These are phyloP conservation scores for Sporobolus alterniflorus DNA, from an alignment of 202 grass and related monocot species.

Conservation along the genomic window DNA sequence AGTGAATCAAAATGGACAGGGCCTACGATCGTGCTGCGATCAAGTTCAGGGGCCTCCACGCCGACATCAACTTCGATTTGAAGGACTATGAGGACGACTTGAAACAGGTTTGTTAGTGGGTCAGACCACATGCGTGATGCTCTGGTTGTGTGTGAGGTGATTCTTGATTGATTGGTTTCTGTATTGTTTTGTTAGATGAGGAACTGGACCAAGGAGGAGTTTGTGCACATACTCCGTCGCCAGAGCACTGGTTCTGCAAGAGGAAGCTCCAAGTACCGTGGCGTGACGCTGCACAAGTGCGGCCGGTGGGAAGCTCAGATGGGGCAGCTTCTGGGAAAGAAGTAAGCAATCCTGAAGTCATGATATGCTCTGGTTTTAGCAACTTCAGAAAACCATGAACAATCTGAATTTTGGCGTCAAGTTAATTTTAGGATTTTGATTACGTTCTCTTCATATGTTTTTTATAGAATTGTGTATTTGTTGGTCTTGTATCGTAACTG, in stretches of 20 bases:
- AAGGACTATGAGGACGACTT: constrained; percentile 78
- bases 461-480: not conserved
- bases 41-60: constrained; percentile 81
- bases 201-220: constrained; percentile 82
- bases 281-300: constrained; percentile 86
- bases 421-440: constrained; percentile 1
- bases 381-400: not conserved
- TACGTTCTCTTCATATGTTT: not conserved
- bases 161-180: not conserved
- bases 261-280: constrained; percentile 83
- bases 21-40: constrained; percentile 85
- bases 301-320: constrained; percentile 91
- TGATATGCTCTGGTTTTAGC: not conserved
- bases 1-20: constrained; percentile 35
- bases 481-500: not conserved
- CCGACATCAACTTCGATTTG: constrained; percentile 83
- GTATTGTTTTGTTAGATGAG: constrained; percentile 68
- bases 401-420: not conserved
- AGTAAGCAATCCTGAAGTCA: constrained; percentile 45
- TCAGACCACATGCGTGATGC: not conserved
- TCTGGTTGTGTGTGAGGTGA: not conserved
- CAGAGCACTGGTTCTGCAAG: constrained; percentile 84
- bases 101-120: constrained; percentile 52
- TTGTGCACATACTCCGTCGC: constrained; percentile 87
- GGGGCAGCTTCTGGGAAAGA: constrained; percentile 91